These are phyloP conservation scores for Russula ochroleuca DNA, from an alignment of 768 basidiomycete genomes.

Conservation along the genomic window DNA sequence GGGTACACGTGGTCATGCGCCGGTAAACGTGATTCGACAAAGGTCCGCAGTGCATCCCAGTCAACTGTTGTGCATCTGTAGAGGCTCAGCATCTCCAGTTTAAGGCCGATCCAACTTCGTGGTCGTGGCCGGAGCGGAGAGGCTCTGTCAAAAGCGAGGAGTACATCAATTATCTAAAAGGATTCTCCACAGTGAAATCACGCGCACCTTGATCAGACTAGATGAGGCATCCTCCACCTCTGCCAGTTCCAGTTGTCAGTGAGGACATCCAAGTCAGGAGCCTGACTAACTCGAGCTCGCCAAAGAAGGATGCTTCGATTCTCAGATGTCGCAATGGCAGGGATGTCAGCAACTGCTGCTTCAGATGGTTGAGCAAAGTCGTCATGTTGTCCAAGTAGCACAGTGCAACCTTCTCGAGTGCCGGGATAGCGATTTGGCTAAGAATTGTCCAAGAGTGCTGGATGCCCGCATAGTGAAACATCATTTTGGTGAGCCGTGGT, in stretches of 20 bases:
- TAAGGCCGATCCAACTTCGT: conserved; percentile 76
- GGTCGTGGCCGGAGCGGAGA: conserved; percentile 50
- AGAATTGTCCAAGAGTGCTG: no score
- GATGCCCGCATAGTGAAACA: no score
- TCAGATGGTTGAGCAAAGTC: conserved; percentile 59
- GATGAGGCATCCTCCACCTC: conserved; percentile 74
- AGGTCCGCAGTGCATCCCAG: conserved; percentile 72
- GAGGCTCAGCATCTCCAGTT: conserved; percentile 56
- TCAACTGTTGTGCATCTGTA: conserved; percentile 73
- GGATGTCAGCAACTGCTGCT: conserved; percentile 65
- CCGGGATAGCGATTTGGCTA: no score
- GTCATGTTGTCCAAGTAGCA: conserved; percentile 75
- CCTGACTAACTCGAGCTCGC: conserved; percentile 64
- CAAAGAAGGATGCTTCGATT: conserved; percentile 72
- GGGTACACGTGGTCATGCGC: conserved; percentile 38
- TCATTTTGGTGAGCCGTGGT: no score
- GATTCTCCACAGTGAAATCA: no score
- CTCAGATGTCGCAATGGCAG: conserved; percentile 65
- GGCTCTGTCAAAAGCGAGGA: conserved; percentile 44
- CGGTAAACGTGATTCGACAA: conserved; percentile 66
- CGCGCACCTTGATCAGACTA: conserved; percentile 59
- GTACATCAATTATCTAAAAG: no score
- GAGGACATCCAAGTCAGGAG: conserved; percentile 62
- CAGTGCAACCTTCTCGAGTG: no score
- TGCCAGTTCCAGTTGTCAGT: conserved; percentile 64